Base-by-base conservation (phyloP, 257 asterid genomes). In the Petrea volubilis region DNA sequence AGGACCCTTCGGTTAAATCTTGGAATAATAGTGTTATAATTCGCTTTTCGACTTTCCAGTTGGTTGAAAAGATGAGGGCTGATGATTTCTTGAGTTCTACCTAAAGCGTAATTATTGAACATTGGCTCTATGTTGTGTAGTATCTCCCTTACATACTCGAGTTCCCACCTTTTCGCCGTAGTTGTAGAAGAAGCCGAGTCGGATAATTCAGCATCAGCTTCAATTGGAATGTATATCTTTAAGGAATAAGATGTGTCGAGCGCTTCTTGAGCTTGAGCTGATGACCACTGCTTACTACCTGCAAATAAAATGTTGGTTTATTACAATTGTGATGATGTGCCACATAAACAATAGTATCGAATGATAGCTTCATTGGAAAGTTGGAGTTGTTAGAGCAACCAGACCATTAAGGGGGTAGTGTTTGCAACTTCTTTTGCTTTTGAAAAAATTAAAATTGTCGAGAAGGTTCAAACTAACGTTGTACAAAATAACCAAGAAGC, bases 121-220 rank as follows among this genome's bases (percentile, higher is more conserved):
- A 78, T 86, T 4, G 51, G 51, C 46, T 85, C 98, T 58, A 89
- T 66, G 61, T 85, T 68, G 72, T 29, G 44, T 58, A 95, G 53
- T 65, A 92, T 88, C 68, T 88, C 88, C 73, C 74, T 88, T 78
- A 92, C 88, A 70, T 84, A 95, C 41, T 86, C 87, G 43, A 84
- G 65, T 63, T 90, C 97, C 84, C 87, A 88, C 81, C 73, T 67
- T 64, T 76, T 61, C 0, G 68, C 73, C 11, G 71, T 15, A 27
- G 68, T 76, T 66, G 70, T 56, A 11, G 99, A 94, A 73, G 97
- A 88, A 67, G 95, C 98, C 10, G 96, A 92, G 80, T 95, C 98
- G 15, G 86, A 83, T 67, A 94, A 70, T 65, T 94, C 99, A 15
- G 79, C 40, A 25, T 83, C 88, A 28, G 77, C 78, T 69, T 87